Base-by-base conservation (phyloP, 2,329 filamentous ascomycete genomes). In the Aspergillus melleus region DNA sequence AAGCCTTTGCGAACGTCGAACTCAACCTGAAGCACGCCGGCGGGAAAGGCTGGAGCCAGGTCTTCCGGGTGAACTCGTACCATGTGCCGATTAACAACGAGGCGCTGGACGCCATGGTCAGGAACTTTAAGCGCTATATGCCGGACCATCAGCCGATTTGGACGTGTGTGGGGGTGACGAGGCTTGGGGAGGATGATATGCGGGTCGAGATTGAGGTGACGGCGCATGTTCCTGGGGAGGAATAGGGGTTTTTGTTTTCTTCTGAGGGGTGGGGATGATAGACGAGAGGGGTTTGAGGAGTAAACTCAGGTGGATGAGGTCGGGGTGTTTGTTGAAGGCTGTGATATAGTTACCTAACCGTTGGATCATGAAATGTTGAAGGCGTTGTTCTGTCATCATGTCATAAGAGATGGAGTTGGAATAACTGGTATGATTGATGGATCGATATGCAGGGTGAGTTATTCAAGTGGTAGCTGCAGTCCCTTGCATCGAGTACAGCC, bases 1-100 rank as follows among this genome's bases (percentile, higher is more conserved):
- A 80, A 55, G 83, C 84, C 0, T 88, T 88, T 64, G 70, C 68
- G 3, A 88, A 88, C 58, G 81, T 87, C 10, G 83, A 88, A 1
- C 67, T 77, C 5, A 74, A 70, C 29, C 71, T 88, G 4, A 79
- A 77, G 47, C 66, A 80, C 16, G 84, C 84, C 0, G 86, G 86
- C 1, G 83, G 83, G 0, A 80, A 82, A 59, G n/a, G 68, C 16
- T 70, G 70, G 70, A 47, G 56, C 19, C 82, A 87, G 59, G 85
- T 87, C 0, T 84, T 71, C 68, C 73, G 75, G 0, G 74, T 84
- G 22, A 77, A 76, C 19, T 79, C 78, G 1, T 84, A 82, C 59
- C 78, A 81, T 57, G 70, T 79, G 1, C 75, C 71, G 1, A 70
- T 81, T 2, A 76, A 77, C n/a, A 65, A 79, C 16, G 75, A 79